Base-by-base conservation (phyloP, 2,329 filamentous ascomycete species). In the Dactylonectria estremocensis region DNA sequence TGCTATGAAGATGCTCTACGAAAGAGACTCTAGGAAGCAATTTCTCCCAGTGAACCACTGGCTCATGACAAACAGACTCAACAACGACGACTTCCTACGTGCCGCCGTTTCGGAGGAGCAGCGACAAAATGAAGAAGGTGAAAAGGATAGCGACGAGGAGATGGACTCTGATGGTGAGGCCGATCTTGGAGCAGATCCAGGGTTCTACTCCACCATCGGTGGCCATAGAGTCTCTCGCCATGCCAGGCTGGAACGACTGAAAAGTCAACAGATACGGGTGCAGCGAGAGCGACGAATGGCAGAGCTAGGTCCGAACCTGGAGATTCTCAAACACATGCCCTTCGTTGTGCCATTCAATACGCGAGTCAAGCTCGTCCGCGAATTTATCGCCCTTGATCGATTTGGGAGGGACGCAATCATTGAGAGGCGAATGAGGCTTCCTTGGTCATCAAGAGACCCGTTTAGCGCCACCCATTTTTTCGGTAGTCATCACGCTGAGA, bases 331-430 rank as follows among this genome's bases (percentile, higher is more conserved):
- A 72, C 97, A 98, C 76, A 97, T 99, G 91, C 96, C 96, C 0
- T 99, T 98, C 78, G 93, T 95, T 72, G 96, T 99, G 50, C 96
- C 95, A 0, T 99, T 99, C 74, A 90, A 93, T 43, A 96, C 93
- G 0, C 87, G 96, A 53, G 96, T 99, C 5, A 90, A 95, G 77
- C 95, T 98, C 24, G 98, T 99, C 80, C 90, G 95, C 33, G 91
- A 97, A 76, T 98, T 98, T 74, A 93, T 98, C n/a, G 83, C 89
- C 33, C 85, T 95, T 5, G 96, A 99, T 80, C 75, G 74, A 28
- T 24, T 20, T 9, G 75, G 75, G 31, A 76, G 79, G 50, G 68
- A 74, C 13, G 71, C 24, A 7, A 7, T 7, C 24, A 28, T 28
- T 28, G 24, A 28, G 24, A 28, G 24, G 24, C 24, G 24, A 28